These are phyloP conservation scores for Scleromitrula shiraiana DNA, from an alignment of 2,329 filamentous ascomycete species.

Conservation along the genomic window DNA sequence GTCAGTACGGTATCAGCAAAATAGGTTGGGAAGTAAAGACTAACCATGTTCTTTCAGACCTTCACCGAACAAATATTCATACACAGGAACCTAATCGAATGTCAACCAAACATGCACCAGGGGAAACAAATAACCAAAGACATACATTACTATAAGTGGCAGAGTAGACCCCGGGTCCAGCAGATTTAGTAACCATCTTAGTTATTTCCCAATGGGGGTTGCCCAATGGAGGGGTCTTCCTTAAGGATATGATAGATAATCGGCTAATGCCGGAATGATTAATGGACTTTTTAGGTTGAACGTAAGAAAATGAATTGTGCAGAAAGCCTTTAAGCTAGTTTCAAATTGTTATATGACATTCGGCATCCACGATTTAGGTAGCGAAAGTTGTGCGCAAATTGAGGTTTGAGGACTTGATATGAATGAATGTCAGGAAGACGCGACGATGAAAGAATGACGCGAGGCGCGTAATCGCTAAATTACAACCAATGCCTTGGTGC, in stretches of 20 bases:
- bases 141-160: conserved; percentile 63
- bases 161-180: conserved; percentile 46
- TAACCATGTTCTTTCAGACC: conserved; percentile 68
- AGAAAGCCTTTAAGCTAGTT: too few relatives aligned
- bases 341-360: too few relatives aligned
- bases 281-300: too few relatives aligned
- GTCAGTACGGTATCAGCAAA: conserved; percentile 1
- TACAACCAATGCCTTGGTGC: background rate
- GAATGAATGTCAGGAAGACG: conserved; percentile 1
- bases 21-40: background rate
- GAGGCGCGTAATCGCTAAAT: conserved; percentile 1
- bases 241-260: background rate
- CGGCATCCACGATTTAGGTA: too few relatives aligned
- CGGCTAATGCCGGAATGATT: background rate
- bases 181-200: conserved; percentile 29
- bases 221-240: background rate
- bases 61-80: conserved; percentile 78
- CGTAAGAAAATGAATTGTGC: too few relatives aligned
- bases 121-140: background rate
- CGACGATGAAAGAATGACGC: conserved; percentile 1
- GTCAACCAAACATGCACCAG: background rate
- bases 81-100: conserved; percentile 70
- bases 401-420: background rate
- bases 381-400: background rate
- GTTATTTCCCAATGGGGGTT: background rate